Evolutionary conservation across 2,329 filamentous ascomycete genomes (phyloP).

Genomic region (Microdochium trichocladiopsis): DNA sequence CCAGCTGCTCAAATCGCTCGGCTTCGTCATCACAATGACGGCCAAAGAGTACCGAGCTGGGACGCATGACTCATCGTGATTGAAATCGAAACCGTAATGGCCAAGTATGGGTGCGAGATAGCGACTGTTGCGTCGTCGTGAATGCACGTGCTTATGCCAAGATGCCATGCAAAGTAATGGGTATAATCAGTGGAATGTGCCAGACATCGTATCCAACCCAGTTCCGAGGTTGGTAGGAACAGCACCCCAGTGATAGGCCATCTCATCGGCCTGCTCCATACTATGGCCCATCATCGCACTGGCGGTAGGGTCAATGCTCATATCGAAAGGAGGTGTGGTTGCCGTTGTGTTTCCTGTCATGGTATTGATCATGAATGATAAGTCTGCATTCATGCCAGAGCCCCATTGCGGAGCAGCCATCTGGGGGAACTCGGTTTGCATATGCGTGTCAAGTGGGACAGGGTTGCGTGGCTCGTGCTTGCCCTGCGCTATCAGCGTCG

Average conservation of each 20-base stretch:
- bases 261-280: not conserved
- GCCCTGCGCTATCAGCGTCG: constrained; percentile 16
- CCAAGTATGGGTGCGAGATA: too few relatives aligned
- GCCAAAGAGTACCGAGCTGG: too few relatives aligned
- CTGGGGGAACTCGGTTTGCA: constrained; percentile 5
- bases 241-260: not conserved
- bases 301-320: not conserved
- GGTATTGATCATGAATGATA: constrained; percentile 19
- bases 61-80: too few relatives aligned
- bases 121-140: too few relatives aligned
- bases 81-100: too few relatives aligned
- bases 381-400: constrained; percentile 14
- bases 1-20: too few relatives aligned
- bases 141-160: too few relatives aligned
- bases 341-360: constrained; percentile 14
- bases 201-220: not conserved
- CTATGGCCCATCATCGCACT: not conserved
- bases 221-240: not conserved
- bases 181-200: too few relatives aligned
- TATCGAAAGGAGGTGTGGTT: not conserved
- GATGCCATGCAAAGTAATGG: too few relatives aligned
- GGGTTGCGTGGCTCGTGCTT: constrained; percentile 19
- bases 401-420: constrained; percentile 8
- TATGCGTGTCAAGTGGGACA: constrained; percentile 13
- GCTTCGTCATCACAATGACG: too few relatives aligned